A percentile compares a stretch with the other conserved stretches of the same genome.
These are phyloP conservation scores for Chrysosphaeria jannelii DNA, from an alignment of 2,329 filamentous ascomycete genomes.

Conservation along the genomic window DNA sequence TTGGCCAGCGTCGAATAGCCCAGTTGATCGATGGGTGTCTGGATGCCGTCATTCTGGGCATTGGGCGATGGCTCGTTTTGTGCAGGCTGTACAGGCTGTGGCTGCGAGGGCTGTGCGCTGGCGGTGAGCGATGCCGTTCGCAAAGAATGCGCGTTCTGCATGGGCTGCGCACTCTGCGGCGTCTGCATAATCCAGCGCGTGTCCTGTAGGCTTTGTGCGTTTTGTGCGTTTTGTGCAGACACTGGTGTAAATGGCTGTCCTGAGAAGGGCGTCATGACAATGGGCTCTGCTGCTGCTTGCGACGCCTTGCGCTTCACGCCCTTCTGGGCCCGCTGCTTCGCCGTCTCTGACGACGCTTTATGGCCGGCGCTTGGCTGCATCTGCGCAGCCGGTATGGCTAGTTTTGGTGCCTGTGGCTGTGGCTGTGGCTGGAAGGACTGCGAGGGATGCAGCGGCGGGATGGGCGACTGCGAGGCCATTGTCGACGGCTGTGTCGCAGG, in stretches of 20 bases:
- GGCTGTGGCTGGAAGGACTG: constrained; percentile 12
- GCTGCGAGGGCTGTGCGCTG: constrained; percentile 3
- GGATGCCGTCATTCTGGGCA: constrained; percentile 11
- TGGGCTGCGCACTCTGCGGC: constrained; percentile 8
- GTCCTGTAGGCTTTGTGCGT: constrained; percentile 9
- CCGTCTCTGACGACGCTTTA: too few species aligned
- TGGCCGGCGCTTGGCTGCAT: background rate
- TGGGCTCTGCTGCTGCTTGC: constrained; percentile 1
- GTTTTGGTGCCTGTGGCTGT: constrained; percentile 3
- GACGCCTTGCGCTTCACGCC: too few species aligned
- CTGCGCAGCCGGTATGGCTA: too few species aligned
- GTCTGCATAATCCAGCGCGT: constrained; percentile 9
- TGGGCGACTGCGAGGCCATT: constrained; percentile 16
- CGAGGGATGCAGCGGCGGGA: constrained; percentile 13
- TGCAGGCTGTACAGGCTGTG: constrained; percentile 2
- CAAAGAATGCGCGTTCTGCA: background rate
- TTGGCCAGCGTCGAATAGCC: constrained; percentile 7
- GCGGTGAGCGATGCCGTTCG: constrained; percentile 5
- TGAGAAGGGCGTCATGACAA: constrained; percentile 1
- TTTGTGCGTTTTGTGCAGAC: constrained; percentile 6
- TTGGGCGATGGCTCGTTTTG: constrained; percentile 20
- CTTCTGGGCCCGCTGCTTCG: constrained; percentile 1
- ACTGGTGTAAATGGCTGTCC: constrained; percentile 1
- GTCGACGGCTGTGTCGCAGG: constrained; percentile 9
- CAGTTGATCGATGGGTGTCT: constrained; percentile 6